Conservation (phyloP, 768 basidiomycete genomes). For the Dictyophora rubrovolvata region DNA sequence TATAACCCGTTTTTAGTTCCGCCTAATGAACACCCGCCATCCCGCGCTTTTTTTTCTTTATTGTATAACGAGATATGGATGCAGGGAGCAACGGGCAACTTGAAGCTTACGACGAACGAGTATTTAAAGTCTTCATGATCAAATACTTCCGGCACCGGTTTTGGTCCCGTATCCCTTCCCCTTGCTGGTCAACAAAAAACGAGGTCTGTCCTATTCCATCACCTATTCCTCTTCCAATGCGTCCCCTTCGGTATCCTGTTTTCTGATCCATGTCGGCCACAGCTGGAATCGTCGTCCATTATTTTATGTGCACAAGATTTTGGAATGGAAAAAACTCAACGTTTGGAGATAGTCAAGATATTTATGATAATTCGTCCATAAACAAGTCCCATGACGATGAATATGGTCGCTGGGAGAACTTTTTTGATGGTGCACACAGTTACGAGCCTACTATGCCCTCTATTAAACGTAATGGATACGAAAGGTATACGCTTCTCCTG, state of each 20-base stretch:
- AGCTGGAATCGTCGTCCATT: neutral
- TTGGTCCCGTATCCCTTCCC: neutral
- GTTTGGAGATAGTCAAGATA: neutral
- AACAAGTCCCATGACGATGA: too few species aligned
- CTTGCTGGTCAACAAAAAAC: neutral
- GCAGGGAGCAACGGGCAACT: too few species aligned
- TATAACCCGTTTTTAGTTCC: neutral
- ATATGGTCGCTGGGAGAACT: too few species aligned
- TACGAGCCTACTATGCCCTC: too few species aligned
- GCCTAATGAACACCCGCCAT: neutral
- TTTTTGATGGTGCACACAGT: too few species aligned
- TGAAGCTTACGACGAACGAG: neutral
- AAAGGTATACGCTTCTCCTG: too few species aligned
- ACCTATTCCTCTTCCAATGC: neutral
- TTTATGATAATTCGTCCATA: too few species aligned
- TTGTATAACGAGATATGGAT: neutral
- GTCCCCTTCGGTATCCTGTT: neutral
- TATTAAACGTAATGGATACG: too few species aligned
- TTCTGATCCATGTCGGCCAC: neutral
- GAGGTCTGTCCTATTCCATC: neutral
- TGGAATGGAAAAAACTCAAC: neutral
- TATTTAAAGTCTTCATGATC: neutral
- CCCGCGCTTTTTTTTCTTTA: neutral
- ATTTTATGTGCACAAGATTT: neutral
- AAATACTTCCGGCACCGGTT: neutral